These are phyloP conservation scores for Cystofilobasidium macerans DNA, from an alignment of 768 basidiomycete species.

Conservation along the genomic window DNA sequence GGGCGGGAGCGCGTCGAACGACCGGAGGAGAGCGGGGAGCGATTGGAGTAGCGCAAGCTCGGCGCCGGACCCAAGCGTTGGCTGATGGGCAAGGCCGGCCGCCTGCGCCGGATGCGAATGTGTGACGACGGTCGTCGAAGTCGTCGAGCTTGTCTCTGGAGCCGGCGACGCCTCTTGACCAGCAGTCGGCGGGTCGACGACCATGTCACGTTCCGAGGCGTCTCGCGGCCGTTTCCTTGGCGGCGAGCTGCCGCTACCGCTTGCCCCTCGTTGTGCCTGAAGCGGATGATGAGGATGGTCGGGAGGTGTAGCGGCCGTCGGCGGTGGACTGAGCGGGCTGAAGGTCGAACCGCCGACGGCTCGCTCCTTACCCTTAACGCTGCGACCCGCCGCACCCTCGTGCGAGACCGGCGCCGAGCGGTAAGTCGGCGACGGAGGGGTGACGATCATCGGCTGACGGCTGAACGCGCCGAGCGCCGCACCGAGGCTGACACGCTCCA, in stretches of 20 bases:
- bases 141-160: too few relatives aligned
- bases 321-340: neutral
- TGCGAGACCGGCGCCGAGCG: neutral
- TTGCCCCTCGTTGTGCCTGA: neutral
- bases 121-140: neutral
- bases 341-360: neutral
- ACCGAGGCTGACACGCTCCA: conserved; percentile 12
- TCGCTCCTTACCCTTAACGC: neutral
- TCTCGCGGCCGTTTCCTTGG: conserved; percentile 24
- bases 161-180: too few relatives aligned
- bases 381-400: neutral
- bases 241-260: conserved; percentile 14
- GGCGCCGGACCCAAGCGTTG: conserved; percentile 30
- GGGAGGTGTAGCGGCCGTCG: neutral
- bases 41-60: conserved; percentile 71
- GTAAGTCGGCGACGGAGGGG: neutral
- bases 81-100: conserved; percentile 12
- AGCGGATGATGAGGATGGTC: neutral
- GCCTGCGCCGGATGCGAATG: neutral
- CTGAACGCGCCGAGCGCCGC: conserved; percentile 7
- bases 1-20: conserved; percentile 69
- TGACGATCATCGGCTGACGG: neutral
- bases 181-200: neutral
- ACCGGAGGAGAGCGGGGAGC: conserved; percentile 65
- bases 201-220: neutral